Percentiles rank a stretch among this genome's conserved stretches.
Conservation (phyloP, 176 grass and related monocot species). For the Eragrostis curvula region DNA sequence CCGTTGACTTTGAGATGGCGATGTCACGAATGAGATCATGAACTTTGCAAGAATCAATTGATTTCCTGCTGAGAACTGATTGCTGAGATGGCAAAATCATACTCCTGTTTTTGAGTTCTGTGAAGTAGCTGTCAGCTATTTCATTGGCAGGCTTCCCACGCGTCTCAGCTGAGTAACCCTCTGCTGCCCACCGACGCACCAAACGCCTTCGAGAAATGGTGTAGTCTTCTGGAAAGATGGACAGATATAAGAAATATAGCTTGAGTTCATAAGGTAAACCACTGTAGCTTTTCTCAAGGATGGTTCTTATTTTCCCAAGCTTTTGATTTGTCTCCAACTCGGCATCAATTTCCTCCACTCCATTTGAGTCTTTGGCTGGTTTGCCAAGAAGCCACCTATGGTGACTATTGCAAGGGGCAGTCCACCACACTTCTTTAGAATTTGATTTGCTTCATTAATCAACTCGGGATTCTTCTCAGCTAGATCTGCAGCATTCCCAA, state of each 20-base stretch:
- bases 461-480: not conserved
- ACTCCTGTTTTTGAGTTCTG: not conserved
- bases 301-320: not conserved
- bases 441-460: not conserved
- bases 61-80: too few species aligned
- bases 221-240: not conserved
- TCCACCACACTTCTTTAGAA: constrained; percentile 6
- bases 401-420: not conserved
- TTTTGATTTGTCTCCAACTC: not conserved
- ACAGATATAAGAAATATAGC: not conserved
- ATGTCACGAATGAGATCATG: constrained; percentile 3
- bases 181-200: not conserved
- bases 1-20: constrained; percentile 1
- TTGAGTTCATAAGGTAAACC: constrained; percentile 11
- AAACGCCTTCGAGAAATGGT: not conserved
- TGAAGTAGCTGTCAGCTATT: not conserved
- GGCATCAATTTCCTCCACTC: not conserved
- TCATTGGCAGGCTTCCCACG: not conserved
- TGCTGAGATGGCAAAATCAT: not conserved
- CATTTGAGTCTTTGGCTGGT: not conserved
- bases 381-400: not conserved
- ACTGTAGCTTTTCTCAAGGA: not conserved
- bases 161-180: not conserved
- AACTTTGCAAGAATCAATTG: not conserved
- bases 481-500: not conserved